Evolutionary conservation across 805 yeast species (phyloP), one percentile per base, ranked within the genome.

Genomic region (Teunomyces lycoperdinae): DNA sequence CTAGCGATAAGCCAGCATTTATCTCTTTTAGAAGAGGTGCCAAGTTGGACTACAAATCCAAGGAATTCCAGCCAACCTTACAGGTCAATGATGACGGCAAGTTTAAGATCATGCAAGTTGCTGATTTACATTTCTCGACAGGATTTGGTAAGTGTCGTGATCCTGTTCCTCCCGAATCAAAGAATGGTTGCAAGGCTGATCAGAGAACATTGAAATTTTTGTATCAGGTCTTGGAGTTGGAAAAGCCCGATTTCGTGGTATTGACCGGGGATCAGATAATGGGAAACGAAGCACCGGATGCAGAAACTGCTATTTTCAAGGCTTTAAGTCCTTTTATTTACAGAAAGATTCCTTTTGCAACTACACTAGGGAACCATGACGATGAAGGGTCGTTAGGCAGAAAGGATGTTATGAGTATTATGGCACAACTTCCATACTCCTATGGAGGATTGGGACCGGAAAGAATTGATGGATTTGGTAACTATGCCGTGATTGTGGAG

Each of bases 341-440:
- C 11, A 70, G 87, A 42, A 66, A 76, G 43, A 85, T 91, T 7
- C 97, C 98, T 3, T 94, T 79, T 73, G 92, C 97, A 0, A 75
- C 87, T 54, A 82, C 84, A 7, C 76, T 92, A 72, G 99, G 99
- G 0, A 94, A 94, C 63, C 99, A 94, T 63, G 99, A 94, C 63
- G 94, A 86, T 59, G 96, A 91, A 67, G 92, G 96, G 0, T 77
- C 84, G 3, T 56, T 89, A 48, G 51, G 71, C 11, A 76, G 96
- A 34, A 61, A 67, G 46, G 80, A 83, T 53, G 58, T 89, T 36
- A 85, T 90, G 81, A 58, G 72, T 2, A 58, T 87, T 5, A 73
- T 81, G 3, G 53, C 71, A 7, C 56, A 67, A 1, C 67, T 92
- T 43, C 99, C 98, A 0, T 87, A 75, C 62, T 85, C 88, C 1